Base-by-base conservation (phyloP, 2,329 filamentous ascomycete genomes). In the Fonsecaea monophora region DNA sequence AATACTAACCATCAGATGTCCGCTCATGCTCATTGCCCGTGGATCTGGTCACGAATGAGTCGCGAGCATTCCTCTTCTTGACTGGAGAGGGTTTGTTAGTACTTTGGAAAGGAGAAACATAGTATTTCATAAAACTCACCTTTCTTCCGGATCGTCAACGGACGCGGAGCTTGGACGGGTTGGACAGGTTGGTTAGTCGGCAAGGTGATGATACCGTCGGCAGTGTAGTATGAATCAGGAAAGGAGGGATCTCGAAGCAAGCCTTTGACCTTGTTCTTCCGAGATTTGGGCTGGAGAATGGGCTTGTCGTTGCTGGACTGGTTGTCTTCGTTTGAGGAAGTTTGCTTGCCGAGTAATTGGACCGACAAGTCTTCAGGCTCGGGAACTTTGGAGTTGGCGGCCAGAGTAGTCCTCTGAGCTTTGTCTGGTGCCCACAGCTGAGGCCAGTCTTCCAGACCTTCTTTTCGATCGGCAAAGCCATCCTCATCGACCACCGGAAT, bases 271-370 rank as follows among this genome's bases (percentile, higher is more conserved):
- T 63, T 67, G 12, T 57, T 42, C 58, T 67, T 69, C 54, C 48
- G 62, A 42, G 65, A 67, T 53, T 65, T 67, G 18, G 68, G 68
- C 40, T 62, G 10, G 37, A 69, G 62, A 40, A 69, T 65, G 37
- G 21, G 30, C 62, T 65, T 65, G 4, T 50, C 34, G 25, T 48
- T 42, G 38, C 59, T 59, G 30, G 30, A 32, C 30, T 32, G 30
- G 13, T 58, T 15, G 13, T 60, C 38, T 21, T 45, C 53, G 18
- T 35, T 15, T 34, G 21, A 9, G 32, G 30, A 32, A 32, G 30
- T 6, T 6, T 6, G 53, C 21, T 59, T 15, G 53, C 21, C 55
- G 58, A 56, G 54, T 57, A 56, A 45, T 57, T 61, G 40, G 34
- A 13, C 25, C 40, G 60, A 34, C 21, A 48, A 53, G 15, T 25